phyloP scores from a whole-genome alignment of 2,329 filamentous ascomycete species.

The Orbilia blumenaviensis region DNA sequence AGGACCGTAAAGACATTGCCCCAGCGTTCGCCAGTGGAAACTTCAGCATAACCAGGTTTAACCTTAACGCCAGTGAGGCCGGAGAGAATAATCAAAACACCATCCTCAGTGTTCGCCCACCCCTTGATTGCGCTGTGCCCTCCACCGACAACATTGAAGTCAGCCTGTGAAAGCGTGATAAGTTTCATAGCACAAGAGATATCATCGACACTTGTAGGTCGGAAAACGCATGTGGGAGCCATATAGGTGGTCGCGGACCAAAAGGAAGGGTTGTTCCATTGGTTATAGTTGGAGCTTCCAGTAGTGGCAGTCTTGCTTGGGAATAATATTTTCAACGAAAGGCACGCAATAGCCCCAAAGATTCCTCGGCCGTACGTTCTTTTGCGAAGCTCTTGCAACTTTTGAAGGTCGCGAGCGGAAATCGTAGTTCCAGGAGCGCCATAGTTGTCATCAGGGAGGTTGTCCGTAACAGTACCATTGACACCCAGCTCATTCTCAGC shows the following conservation, averaged over 20 bases:
- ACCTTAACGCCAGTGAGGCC: constrained; percentile 15
- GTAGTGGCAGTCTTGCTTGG: neutral
- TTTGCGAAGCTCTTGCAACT: constrained; percentile 8
- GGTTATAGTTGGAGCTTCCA: constrained; percentile 19
- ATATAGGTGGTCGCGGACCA: constrained; percentile 43
- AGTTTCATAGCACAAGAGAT: constrained; percentile 34
- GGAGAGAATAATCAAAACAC: constrained; percentile 31
- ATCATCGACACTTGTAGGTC: constrained; percentile 14
- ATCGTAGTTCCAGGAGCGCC: constrained; percentile 1
- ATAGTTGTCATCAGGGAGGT: constrained; percentile 6
- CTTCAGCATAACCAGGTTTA: constrained; percentile 8
- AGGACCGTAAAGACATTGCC: constrained; percentile 10
- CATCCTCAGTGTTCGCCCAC: constrained; percentile 41
- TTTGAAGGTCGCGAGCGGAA: neutral
- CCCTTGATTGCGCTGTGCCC: constrained; percentile 50
- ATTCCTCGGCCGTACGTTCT: neutral
- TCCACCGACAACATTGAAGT: constrained; percentile 46
- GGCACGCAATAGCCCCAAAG: neutral
- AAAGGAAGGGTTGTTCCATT: constrained; percentile 43
- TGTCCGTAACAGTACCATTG: constrained; percentile 41
- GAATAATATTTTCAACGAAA: constrained; percentile 4
- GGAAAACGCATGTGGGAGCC: constrained; percentile 31
- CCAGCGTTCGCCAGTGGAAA: constrained; percentile 31
- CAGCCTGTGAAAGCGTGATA: neutral
- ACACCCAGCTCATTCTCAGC: constrained; percentile 45